Evolutionary conservation across 306 rosid species (phyloP), one percentile per base, ranked within the genome.

Genomic region (Cyamopsis tetragonoloba): DNA sequence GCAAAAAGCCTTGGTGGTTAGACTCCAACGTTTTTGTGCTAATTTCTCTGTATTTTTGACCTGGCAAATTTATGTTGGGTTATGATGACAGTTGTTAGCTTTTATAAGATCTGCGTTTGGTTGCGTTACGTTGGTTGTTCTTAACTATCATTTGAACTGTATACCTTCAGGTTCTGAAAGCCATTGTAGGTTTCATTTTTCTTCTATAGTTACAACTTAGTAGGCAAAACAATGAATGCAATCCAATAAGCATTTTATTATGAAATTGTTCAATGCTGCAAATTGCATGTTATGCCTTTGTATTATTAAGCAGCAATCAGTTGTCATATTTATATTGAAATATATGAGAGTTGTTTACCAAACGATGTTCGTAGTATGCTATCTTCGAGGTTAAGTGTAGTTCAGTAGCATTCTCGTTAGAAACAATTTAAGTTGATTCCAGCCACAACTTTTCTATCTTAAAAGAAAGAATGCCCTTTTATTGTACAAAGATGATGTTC

Each of bases 1-100:
- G 96, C 98, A 63, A 92, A 82, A 74, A 80, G 84, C 72, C 83
- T 89, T 58, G 98, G 95, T 28, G 97, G 97, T 91, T 78, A 79
- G 90, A 51, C 46, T 70, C 61, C 62, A 19, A 34, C 56, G 3
- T 57, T 76, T 81, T 15, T 66, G 41, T 64, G 31, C 48, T 44
- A 53, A 38, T 71, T 75, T 78, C 24, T 54, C 39, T 54, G 24
- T 38, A 46, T 17, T 46, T 18, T 46, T 68, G 46, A 63, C 55
- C 4, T 43, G 42, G 48, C 62, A 18, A 62, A 11, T 62, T 55
- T 31, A 38, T 73, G 70, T 55, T 69, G 26, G 53, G 19, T 61
- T 74, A 42, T 66, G 46, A 72, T 34, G 71, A 48, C 6, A 5
- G 55, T 20, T 78, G n/a, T 48, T 63, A 62, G 24, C 32, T 54